Percentiles rank a stretch among this genome's conserved stretches.
These are phyloP conservation scores for Globisporangium ultimum DNA, from an alignment of 352 stramenopile species.

Conservation along the genomic window DNA sequence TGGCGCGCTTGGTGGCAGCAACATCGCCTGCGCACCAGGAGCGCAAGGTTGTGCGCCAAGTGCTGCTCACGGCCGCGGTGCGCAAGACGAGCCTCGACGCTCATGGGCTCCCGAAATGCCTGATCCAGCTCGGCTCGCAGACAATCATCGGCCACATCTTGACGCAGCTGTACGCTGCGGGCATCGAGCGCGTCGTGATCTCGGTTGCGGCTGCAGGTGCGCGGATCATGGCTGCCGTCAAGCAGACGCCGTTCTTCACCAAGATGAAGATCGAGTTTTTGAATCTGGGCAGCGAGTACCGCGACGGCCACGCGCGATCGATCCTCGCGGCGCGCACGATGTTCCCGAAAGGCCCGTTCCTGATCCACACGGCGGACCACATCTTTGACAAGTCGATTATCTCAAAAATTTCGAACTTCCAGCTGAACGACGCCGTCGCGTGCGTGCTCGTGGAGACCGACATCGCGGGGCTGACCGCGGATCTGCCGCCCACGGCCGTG, in stretches of 20 bases:
- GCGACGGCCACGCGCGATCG: slow-evolving; percentile 69
- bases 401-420: slow-evolving; percentile 51
- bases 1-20: not conserved
- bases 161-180: slow-evolving; percentile 70
- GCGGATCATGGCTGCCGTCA: slow-evolving; percentile 61
- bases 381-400: slow-evolving; percentile 83
- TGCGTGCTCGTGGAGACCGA: slow-evolving; percentile 78
- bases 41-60: slow-evolving; percentile 34
- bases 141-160: slow-evolving; percentile 79
- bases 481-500: slow-evolving; percentile 53
- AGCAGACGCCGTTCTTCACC: slow-evolving; percentile 60
- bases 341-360: slow-evolving; percentile 72
- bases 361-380: slow-evolving; percentile 85
- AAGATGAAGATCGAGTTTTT: slow-evolving; percentile 86
- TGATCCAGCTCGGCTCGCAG: slow-evolving; percentile 69
- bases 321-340: slow-evolving; percentile 72
- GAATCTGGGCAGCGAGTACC: slow-evolving; percentile 76
- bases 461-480: slow-evolving; percentile 44
- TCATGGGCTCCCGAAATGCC: slow-evolving; percentile 59
- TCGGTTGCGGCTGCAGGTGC: slow-evolving; percentile 55
- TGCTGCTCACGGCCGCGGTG: slow-evolving; percentile 65
- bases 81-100: slow-evolving; percentile 48
- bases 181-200: slow-evolving; percentile 77
- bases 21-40: slow-evolving; percentile 10
- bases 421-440: slow-evolving; percentile 52